A percentile compares a stretch with the other conserved stretches of the same genome.
These are phyloP conservation scores for Phytophthora boehmeriae DNA, from an alignment of 352 stramenopile species.

Conservation along the genomic window DNA sequence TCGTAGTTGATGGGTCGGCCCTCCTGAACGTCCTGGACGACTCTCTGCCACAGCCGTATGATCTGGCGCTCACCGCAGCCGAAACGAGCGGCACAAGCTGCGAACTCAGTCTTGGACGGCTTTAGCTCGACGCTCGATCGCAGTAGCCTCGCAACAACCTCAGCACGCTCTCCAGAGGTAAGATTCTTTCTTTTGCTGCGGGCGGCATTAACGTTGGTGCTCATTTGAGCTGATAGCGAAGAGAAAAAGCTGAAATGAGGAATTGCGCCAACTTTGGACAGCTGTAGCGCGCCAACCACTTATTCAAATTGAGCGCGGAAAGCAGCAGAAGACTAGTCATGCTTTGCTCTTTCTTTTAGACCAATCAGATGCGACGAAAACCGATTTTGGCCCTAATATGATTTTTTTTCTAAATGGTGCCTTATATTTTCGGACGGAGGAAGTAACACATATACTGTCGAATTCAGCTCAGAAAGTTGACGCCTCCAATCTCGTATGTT, in stretches of 20 bases:
- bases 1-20: constrained; percentile 2
- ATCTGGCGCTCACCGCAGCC: neutral
- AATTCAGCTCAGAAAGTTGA: no score
- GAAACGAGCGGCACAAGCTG: neutral
- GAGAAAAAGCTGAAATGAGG: constrained; percentile 1
- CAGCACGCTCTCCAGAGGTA: constrained; percentile 1
- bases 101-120: neutral
- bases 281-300: no score
- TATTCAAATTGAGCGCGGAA: no score
- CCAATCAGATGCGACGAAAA: neutral
- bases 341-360: constrained; percentile 10
- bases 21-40: constrained; percentile 1
- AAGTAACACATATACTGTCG: no score
- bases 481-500: no score
- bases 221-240: constrained; percentile 4
- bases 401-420: neutral
- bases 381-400: constrained; percentile 1
- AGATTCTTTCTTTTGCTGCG: neutral
- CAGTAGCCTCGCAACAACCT: neutral
- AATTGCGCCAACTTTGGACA: neutral
- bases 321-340: no score
- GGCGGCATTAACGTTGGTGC: neutral
- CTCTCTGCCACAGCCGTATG: neutral
- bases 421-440: constrained; percentile 12
- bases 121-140: neutral